Percentiles rank a stretch among this genome's conserved stretches.
phyloP scores from a whole-genome alignment of 2,329 filamentous ascomycete species.

The Paracoccidioides lutzii region DNA sequence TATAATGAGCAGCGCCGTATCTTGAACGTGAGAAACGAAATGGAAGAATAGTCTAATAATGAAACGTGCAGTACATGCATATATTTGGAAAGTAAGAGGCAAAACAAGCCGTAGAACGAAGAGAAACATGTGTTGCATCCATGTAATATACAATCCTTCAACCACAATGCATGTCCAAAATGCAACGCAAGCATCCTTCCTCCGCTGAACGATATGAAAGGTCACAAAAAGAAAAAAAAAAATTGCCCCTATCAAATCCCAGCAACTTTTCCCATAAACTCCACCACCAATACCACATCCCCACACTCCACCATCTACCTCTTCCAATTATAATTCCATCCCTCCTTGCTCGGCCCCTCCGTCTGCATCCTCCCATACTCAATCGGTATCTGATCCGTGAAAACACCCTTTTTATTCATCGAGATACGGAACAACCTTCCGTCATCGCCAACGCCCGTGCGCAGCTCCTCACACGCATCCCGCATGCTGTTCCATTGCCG shows the following conservation, averaged over 20 bases:
- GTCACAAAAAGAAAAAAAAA: background rate
- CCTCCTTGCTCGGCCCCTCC: constrained; percentile 61
- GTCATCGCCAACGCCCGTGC: constrained; percentile 38
- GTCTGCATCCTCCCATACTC: constrained; percentile 68
- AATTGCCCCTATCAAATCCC: background rate
- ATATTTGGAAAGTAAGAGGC: too few relatives aligned
- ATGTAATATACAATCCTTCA: background rate
- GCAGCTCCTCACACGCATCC: constrained; percentile 71
- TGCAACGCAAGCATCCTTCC: background rate
- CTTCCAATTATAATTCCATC: constrained; percentile 95
- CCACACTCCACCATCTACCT: constrained; percentile 26
- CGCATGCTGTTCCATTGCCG: constrained; percentile 72
- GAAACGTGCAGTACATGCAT: too few relatives aligned
- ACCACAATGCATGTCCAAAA: background rate
- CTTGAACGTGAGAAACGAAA: too few relatives aligned
- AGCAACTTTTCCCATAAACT: background rate
- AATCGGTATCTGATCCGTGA: constrained; percentile 63
- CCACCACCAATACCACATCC: background rate
- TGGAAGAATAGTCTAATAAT: too few relatives aligned
- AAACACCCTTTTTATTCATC: constrained; percentile 83
- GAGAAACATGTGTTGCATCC: background rate
- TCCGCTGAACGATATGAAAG: too few relatives aligned
- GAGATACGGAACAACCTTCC: constrained; percentile 66
- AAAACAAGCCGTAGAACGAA: too few relatives aligned
- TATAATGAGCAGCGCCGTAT: too few relatives aligned